phyloP scores from a whole-genome alignment of 2,329 filamentous ascomycete genomes.

The Ceratocystis destructans region DNA sequence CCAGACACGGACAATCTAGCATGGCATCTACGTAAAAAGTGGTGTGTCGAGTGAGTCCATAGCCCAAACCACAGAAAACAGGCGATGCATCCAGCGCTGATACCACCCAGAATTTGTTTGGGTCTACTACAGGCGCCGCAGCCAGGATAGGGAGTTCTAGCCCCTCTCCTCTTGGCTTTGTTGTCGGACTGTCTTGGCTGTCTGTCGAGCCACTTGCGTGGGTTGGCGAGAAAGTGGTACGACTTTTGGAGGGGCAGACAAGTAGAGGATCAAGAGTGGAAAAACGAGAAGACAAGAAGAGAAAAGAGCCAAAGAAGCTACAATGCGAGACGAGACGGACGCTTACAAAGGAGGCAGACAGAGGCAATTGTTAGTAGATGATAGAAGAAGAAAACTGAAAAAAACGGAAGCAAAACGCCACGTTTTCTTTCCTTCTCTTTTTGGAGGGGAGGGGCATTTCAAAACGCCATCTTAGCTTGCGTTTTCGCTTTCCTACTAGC shows the following conservation, averaged over 20 bases:
- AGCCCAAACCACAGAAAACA: not conserved
- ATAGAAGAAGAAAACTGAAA: too few species aligned
- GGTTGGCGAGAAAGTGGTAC: not conserved
- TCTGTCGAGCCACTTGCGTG: not conserved
- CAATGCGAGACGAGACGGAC: too few species aligned
- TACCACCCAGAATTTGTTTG: not conserved
- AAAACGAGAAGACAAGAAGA: not conserved
- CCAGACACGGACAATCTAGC: too few species aligned
- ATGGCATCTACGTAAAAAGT: too few species aligned
- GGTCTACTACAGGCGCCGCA: not conserved
- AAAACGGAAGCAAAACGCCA: too few species aligned
- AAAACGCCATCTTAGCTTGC: too few species aligned
- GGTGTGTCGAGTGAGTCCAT: too few species aligned
- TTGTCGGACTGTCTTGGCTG: not conserved
- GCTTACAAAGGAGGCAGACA: too few species aligned
- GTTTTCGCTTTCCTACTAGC: too few species aligned
- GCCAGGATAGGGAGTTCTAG: conserved; percentile 4
- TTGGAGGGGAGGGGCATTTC: too few species aligned
- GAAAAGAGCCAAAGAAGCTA: not conserved
- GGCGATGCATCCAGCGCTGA: not conserved
- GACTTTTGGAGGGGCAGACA: not conserved
- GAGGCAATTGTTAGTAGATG: too few species aligned
- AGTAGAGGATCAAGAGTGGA: not conserved
- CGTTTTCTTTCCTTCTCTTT: too few species aligned
- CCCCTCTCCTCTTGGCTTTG: not conserved